A percentile compares a stretch with the other conserved stretches of the same genome.
These are phyloP conservation scores for Trametes punicea DNA, from an alignment of 768 basidiomycete species.

Conservation along the genomic window DNA sequence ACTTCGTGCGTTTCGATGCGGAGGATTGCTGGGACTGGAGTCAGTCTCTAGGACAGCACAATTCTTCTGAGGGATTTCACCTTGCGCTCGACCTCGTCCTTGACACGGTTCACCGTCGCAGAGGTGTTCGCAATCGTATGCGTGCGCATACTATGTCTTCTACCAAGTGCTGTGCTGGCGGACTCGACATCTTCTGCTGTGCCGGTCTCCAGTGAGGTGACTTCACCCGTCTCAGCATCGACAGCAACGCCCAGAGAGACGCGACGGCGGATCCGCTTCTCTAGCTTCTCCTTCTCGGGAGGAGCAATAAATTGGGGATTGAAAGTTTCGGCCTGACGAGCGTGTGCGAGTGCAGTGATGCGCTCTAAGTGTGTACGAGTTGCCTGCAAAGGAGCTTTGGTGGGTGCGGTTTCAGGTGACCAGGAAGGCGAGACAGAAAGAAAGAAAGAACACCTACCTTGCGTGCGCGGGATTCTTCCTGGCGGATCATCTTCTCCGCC, in stretches of 20 bases:
- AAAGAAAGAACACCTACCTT: conserved; percentile 38
- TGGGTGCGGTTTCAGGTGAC: neutral
- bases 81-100: conserved; percentile 54
- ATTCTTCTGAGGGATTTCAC: conserved; percentile 23
- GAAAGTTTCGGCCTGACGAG: conserved; percentile 63
- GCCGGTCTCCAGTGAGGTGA: conserved; percentile 35
- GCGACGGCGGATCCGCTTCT: conserved; percentile 39
- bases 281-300: conserved; percentile 12
- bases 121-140: conserved; percentile 72
- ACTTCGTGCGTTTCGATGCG: conserved; percentile 58
- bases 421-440: neutral
- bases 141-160: conserved; percentile 59
- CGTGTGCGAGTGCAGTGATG: conserved; percentile 64
- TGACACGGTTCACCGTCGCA: conserved; percentile 61
- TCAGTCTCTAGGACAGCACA: neutral
- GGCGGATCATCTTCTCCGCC: conserved; percentile 53
- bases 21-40: conserved; percentile 32
- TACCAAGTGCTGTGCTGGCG: conserved; percentile 6
- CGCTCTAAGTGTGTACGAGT: conserved; percentile 56
- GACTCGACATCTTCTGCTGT: neutral
- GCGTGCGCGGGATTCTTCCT: conserved; percentile 55
- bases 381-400: conserved; percentile 38
- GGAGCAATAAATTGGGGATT: conserved; percentile 46
- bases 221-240: conserved; percentile 60
- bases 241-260: conserved; percentile 54